A percentile compares a stretch with the other conserved stretches of the same genome.
Conservation (phyloP, 345 rosid species). For the Rhodomyrtus tomentosa region DNA sequence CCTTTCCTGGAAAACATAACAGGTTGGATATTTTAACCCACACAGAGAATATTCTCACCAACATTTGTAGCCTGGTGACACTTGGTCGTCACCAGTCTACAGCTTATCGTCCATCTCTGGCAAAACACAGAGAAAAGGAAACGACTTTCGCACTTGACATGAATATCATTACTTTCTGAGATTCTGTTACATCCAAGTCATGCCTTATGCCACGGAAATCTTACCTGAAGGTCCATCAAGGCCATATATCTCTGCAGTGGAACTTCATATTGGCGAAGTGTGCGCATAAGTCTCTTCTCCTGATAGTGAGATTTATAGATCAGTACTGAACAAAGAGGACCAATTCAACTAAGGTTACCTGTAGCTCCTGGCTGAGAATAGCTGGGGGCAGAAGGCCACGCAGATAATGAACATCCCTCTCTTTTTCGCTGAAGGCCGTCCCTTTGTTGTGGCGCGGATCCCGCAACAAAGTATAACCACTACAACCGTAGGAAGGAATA, state of each 20-base stretch:
- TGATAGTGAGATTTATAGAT: constrained; percentile 10
- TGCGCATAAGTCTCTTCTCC: constrained; percentile 69
- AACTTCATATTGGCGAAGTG: constrained; percentile 69
- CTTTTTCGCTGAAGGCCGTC: constrained; percentile 67
- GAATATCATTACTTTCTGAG: neutral
- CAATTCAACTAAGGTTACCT: constrained; percentile 23
- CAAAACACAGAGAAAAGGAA: neutral
- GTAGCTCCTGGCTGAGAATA: constrained; percentile 60
- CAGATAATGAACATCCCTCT: constrained; percentile 90
- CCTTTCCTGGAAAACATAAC: constrained; percentile 48
- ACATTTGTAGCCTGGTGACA: neutral
- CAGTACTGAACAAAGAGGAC: neutral
- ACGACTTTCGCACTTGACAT: neutral
- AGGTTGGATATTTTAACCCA: neutral
- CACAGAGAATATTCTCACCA: neutral
- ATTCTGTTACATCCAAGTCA: neutral
- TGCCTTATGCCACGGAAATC: neutral
- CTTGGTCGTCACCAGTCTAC: neutral
- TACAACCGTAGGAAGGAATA: constrained; percentile 10
- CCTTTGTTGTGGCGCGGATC: constrained; percentile 93
- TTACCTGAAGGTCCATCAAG: constrained; percentile 95
- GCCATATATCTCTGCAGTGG: constrained; percentile 87
- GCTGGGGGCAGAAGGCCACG: constrained; percentile 92
- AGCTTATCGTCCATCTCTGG: neutral
- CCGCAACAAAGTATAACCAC: constrained; percentile 78